These are phyloP conservation scores for Durotheca rogersii DNA, from an alignment of 495 filamentous ascomycete species.

Conservation along the genomic window DNA sequence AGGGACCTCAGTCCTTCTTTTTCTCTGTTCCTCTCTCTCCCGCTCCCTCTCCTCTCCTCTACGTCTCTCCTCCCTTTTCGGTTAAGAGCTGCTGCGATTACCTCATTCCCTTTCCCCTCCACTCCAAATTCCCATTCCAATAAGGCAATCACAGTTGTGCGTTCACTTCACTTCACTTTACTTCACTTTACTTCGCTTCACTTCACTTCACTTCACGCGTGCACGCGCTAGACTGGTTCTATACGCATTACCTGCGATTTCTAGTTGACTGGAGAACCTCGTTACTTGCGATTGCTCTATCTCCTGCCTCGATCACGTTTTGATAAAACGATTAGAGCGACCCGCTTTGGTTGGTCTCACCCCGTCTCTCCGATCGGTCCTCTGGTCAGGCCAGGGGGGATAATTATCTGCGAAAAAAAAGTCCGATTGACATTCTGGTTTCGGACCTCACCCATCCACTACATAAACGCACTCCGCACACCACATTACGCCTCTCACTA, in stretches of 20 bases:
- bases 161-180: no score
- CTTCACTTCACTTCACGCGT: constrained; percentile 3
- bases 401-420: constrained; percentile 17
- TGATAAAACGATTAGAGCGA: constrained; percentile 26
- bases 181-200: not conserved
- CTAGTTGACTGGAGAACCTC: no score
- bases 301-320: constrained; percentile 27
- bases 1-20: no score
- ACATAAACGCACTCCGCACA: no score
- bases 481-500: not conserved
- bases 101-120: no score
- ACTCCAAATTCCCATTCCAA: no score
- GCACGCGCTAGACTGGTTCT: constrained; percentile 10
- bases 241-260: no score
- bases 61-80: no score
- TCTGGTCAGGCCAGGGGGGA: not conserved
- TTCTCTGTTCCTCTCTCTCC: no score
- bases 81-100: no score
- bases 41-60: no score
- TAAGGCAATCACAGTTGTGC: no score
- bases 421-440: constrained; percentile 27
- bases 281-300: constrained; percentile 20
- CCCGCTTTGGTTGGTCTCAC: constrained; percentile 24
- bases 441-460: constrained; percentile 26
- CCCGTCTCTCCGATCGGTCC: not conserved